These are phyloP conservation scores for Colletotrichum cuscutae DNA, from an alignment of 2,329 filamentous ascomycete genomes.

Conservation along the genomic window DNA sequence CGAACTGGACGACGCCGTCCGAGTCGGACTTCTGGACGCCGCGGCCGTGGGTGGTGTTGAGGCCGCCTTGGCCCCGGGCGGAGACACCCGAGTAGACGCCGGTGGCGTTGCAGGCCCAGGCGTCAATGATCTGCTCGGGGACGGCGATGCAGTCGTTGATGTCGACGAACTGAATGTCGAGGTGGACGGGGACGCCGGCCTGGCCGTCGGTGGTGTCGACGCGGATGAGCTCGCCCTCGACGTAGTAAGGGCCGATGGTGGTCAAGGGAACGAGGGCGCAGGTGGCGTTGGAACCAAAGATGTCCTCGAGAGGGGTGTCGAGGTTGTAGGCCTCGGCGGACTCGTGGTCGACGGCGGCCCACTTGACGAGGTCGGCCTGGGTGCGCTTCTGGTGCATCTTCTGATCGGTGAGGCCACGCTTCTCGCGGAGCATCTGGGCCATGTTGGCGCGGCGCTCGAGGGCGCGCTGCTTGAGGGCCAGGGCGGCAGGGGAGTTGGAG, in stretches of 20 bases:
- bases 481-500: conserved; percentile 48
- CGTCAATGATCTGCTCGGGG: conserved; percentile 36
- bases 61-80: conserved; percentile 35
- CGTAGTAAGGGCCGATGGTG: conserved; percentile 42
- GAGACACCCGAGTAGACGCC: conserved; percentile 53
- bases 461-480: conserved; percentile 50
- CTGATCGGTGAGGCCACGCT: conserved; percentile 45
- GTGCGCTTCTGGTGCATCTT: conserved; percentile 45
- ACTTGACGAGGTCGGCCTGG: conserved; percentile 45
- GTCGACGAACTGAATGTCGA: conserved; percentile 39
- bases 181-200: conserved; percentile 53
- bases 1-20: conserved; percentile 47
- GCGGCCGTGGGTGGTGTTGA: conserved; percentile 31
- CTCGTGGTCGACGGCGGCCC: conserved; percentile 48
- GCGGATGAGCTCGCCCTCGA: conserved; percentile 57
- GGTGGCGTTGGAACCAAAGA: conserved; percentile 33
- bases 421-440: conserved; percentile 50
- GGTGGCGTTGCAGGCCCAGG: conserved; percentile 45
- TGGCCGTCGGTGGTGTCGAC: conserved; percentile 54
- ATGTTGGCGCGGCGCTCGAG: conserved; percentile 51
- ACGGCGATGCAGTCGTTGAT: conserved; percentile 37
- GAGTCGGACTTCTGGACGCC: conserved; percentile 38
- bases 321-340: conserved; percentile 41
- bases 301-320: conserved; percentile 45
- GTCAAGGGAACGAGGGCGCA: conserved; percentile 30